Percentiles rank a stretch among this genome's conserved stretches.
Conservation (phyloP, 2,329 filamentous ascomycete species). For the Septoria linicola region DNA sequence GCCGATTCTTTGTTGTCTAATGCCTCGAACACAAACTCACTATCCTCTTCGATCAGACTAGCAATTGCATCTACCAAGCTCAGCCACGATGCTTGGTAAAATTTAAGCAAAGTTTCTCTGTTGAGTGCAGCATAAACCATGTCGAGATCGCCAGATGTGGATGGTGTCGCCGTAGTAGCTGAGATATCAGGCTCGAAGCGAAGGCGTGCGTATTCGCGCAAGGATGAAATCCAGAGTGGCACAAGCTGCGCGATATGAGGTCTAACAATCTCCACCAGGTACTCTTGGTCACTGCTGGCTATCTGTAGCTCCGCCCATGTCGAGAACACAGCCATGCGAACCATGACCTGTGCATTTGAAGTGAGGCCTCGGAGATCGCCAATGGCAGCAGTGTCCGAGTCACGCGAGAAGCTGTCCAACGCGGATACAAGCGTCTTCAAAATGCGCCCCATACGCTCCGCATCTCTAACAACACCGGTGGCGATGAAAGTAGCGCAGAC, state of each 20-base stretch:
- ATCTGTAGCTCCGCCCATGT: constrained; percentile 98
- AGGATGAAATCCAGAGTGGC: constrained; percentile 87
- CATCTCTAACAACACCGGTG: constrained; percentile 93
- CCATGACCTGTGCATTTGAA: constrained; percentile 96
- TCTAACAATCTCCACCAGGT: constrained; percentile 81
- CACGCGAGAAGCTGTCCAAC: constrained; percentile 82
- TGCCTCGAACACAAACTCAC: constrained; percentile 95
- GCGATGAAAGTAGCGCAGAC: constrained; percentile 98
- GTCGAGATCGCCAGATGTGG: constrained; percentile 74
- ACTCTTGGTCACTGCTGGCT: constrained; percentile 86
- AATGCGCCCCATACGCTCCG: constrained; percentile 98
- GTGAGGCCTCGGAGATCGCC: constrained; percentile 90
- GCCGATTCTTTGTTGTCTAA: constrained; percentile 72
- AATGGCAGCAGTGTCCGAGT: constrained; percentile 79
- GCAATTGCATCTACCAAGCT: constrained; percentile 97
- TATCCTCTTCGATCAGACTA: constrained; percentile 94
- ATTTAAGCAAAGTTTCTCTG: constrained; percentile 85
- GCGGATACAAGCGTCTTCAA: constrained; percentile 88
- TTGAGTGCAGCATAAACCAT: constrained; percentile 94
- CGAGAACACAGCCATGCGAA: constrained; percentile 94
- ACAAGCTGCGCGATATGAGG: constrained; percentile 88
- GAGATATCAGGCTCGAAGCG: constrained; percentile 97
- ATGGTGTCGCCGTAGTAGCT: constrained; percentile 73
- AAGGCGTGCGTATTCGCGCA: constrained; percentile 88
- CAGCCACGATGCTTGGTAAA: constrained; percentile 97